Base-by-base conservation (phyloP, 2,329 filamentous ascomycete genomes). In the Paecilomyces sp. region DNA sequence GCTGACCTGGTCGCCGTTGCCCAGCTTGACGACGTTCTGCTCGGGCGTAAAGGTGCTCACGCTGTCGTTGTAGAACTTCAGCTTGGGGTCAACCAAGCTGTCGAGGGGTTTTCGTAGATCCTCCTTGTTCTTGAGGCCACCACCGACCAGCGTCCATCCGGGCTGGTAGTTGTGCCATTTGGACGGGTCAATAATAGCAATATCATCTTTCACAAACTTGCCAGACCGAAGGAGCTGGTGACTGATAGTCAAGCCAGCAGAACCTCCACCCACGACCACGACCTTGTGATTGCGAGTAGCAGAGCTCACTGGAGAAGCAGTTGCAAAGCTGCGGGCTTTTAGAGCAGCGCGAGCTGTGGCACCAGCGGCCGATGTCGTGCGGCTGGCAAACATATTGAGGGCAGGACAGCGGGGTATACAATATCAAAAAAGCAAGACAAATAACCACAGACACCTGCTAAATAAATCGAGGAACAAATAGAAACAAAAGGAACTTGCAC, bases 101-200 rank as follows among this genome's bases (percentile, higher is more conserved):
- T 74, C 66, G 47, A 88, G 68, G 1, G 81, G 81, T 59, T 75
- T 72, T 54, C 80, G 79, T 59, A 88, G 73, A 25, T 86, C 80
- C 63, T 86, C 76, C 68, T 85, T 86, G 54, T 77, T 80, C 72
- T 88, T 88, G 47, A 89, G 77, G 3, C 86, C 86, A 47, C 83
- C 85, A 52, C 86, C 86, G 1, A 88, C 86, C 1, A 89, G 77
- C 1, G 87, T 89, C 86, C 86, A 89, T 58, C 86, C 86, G 0
- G 86, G 85, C 70, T 89, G 86, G 69, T 88, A 89, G 74, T 89
- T 80, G 68, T 89, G 86, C 78, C 80, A 86, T 63, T 74, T 69
- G 0, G 86, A 80, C 0, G 86, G 86, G 63, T 89, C 86, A 52
- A 89, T 74, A 28, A 89, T 66, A 30, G 86, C 86, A 61, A 89